A percentile compares a stretch with the other conserved stretches of the same genome.
These are phyloP conservation scores for Hypoxylon cercidicola DNA, from an alignment of 495 filamentous ascomycete species.

Conservation along the genomic window DNA sequence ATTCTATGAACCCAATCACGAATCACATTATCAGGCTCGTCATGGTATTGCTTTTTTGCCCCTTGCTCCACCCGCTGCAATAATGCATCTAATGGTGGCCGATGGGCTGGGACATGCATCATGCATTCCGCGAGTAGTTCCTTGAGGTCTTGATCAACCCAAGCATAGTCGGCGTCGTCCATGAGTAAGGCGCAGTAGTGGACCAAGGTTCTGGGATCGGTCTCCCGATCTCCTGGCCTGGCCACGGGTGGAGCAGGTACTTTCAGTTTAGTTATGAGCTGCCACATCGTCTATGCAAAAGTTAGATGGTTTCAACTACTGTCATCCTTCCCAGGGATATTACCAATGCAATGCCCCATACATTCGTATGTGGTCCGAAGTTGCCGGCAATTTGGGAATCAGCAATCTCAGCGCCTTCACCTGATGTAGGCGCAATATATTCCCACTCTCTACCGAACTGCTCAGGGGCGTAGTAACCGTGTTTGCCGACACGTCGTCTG, in stretches of 20 bases:
- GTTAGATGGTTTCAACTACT: background rate
- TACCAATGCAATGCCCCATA: slow-evolving; percentile 33
- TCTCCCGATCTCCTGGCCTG: too few species aligned
- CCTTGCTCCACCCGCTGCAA: too few species aligned
- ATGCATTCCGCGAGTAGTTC: too few species aligned
- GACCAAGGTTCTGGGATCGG: background rate
- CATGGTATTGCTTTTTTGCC: too few species aligned
- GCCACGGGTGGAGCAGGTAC: too few species aligned
- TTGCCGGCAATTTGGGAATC: slow-evolving; percentile 24
- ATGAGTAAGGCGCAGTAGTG: slow-evolving; percentile 14
- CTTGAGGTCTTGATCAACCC: too few species aligned
- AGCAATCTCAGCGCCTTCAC: slow-evolving; percentile 20
- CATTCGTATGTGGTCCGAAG: slow-evolving; percentile 24
- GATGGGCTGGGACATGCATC: too few species aligned
- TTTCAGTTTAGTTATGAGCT: slow-evolving; percentile 21
- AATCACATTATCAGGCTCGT: too few species aligned
- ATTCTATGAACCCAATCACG: too few species aligned
- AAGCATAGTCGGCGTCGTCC: too few species aligned
- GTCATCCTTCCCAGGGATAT: background rate
- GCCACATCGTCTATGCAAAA: slow-evolving; percentile 30
- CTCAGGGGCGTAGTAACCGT: slow-evolving; percentile 31
- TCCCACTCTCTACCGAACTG: slow-evolving; percentile 41
- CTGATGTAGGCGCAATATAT: background rate
- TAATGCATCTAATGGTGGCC: too few species aligned
- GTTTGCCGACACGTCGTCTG: slow-evolving; percentile 9